phyloP scores from a whole-genome alignment of 441 rosid genomes.

The Biscutella laevigata region DNA sequence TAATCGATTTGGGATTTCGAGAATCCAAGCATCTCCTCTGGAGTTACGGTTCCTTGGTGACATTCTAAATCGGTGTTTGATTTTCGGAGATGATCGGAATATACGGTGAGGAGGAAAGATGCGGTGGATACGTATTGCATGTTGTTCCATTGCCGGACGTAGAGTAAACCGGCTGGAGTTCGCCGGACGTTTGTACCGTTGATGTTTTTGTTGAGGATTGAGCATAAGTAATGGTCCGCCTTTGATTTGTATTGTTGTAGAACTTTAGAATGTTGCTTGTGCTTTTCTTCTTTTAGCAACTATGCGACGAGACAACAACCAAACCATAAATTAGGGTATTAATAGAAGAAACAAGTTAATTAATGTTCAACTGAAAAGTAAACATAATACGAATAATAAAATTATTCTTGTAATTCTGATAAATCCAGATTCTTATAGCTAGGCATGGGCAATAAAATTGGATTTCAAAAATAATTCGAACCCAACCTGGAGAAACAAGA shows the following conservation, averaged over 20 bases:
- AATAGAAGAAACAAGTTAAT: not conserved
- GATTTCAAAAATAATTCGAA: too few species aligned
- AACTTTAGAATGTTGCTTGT: constrained; percentile 33
- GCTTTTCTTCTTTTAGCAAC: constrained; percentile 49
- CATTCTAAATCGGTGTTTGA: constrained; percentile 40
- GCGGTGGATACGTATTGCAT: constrained; percentile 91
- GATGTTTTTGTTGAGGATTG: constrained; percentile 63
- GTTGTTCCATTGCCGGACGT: constrained; percentile 88
- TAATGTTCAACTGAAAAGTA: not conserved
- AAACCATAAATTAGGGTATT: not conserved
- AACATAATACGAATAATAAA: too few species aligned
- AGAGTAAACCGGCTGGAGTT: constrained; percentile 74
- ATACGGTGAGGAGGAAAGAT: constrained; percentile 60
- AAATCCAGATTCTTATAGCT: too few species aligned
- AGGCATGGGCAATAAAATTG: too few species aligned
- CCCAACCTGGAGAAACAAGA: too few species aligned
- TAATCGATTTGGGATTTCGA: constrained; percentile 80
- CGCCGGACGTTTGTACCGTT: constrained; percentile 42
- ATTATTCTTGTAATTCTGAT: too few species aligned
- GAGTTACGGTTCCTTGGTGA: constrained; percentile 34
- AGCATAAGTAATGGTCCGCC: constrained; percentile 76
- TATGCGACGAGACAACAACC: constrained; percentile 23
- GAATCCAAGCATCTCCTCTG: constrained; percentile 42
- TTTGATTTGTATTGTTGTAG: constrained; percentile 56
- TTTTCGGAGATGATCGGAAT: constrained; percentile 49